Base-by-base conservation (phyloP, 2,329 filamentous ascomycete genomes). In the Ophiocordyceps sinensis region DNA sequence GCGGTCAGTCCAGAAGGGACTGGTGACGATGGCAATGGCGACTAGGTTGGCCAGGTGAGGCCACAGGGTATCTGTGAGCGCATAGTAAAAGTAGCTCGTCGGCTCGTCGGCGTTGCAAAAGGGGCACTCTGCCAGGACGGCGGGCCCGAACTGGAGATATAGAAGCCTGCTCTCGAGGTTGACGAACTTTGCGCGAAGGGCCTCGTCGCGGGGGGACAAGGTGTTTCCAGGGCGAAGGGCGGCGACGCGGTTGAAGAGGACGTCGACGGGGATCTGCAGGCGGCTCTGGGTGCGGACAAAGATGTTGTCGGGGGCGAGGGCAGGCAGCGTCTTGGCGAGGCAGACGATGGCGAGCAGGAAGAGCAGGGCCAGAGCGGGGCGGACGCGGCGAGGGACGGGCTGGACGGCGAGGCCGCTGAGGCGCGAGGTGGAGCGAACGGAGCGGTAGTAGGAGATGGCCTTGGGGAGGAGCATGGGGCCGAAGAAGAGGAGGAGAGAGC, bases 21-120 rank as follows among this genome's bases (percentile, higher is more conserved):
- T 86, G 0, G 89, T 96, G 1, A 76, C 78, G 36, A 85, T 51
- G 5, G 84, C 85, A 15, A 94, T 62, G 37, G 80, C 60, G 41
- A 75, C 61, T 39, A 94, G 70, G 62, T 95, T 91, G 38, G 79
- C 55, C 9, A 96, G 65, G 61, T 98, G 89, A n/a, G 85, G 82
- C 13, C 76, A 67, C 2, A 88, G 53, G 8, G 94, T 64, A 23
- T 75, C 68, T 0, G 89, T 84, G 0, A 93, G 62, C 13, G 83
- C 80, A 62, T 94, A 96, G 57, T 84, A 73, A 38, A 94, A 71
- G 65, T 87, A 95, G 35, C 73, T 76, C 31, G 65, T 67, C 5
- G 77, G 71, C 38, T 83, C 77, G 44, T 84, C 79, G n/a, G 75
- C 63, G 39, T 65, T 69, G 71, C 88, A 95, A 65, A 94, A 94